These are phyloP conservation scores for Nakaseomyces nivariensis DNA, from an alignment of 1,139 yeast genomes.

Conservation along the genomic window DNA sequence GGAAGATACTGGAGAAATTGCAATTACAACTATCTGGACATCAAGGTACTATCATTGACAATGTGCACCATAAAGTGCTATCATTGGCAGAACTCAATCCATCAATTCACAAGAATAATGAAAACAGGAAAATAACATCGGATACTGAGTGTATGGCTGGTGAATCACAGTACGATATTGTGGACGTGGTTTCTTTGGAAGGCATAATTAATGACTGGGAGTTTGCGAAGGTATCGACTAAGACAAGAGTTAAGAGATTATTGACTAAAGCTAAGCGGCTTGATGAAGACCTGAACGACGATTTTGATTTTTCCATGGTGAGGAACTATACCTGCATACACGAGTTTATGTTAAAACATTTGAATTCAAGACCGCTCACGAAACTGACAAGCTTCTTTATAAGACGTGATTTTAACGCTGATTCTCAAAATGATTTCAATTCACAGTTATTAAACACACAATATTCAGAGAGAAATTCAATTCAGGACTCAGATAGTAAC, in stretches of 20 bases:
- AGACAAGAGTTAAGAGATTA: neutral
- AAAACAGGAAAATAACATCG: no score
- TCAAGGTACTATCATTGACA: neutral
- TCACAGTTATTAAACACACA: slow-evolving; percentile 12
- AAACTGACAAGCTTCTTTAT: neutral
- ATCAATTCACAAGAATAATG: neutral
- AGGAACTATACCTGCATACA: neutral
- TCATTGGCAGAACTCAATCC: neutral
- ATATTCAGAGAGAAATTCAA: neutral
- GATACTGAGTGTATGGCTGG: no score
- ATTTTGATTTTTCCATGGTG: neutral
- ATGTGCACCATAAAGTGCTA: neutral
- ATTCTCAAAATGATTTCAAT: slow-evolving; percentile 18
- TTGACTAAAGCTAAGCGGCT: neutral
- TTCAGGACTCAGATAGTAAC: neutral
- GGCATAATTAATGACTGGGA: neutral
- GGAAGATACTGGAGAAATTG: neutral
- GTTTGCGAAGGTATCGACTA: neutral
- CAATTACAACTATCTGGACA: neutral
- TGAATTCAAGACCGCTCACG: neutral
- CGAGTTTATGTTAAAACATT: neutral
- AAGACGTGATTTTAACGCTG: slow-evolving; percentile 1
- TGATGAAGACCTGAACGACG: neutral
- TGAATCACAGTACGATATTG: neutral
- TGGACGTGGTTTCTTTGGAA: neutral